Conservation (phyloP, 768 basidiomycete genomes). For the Amanita polypyramis region DNA sequence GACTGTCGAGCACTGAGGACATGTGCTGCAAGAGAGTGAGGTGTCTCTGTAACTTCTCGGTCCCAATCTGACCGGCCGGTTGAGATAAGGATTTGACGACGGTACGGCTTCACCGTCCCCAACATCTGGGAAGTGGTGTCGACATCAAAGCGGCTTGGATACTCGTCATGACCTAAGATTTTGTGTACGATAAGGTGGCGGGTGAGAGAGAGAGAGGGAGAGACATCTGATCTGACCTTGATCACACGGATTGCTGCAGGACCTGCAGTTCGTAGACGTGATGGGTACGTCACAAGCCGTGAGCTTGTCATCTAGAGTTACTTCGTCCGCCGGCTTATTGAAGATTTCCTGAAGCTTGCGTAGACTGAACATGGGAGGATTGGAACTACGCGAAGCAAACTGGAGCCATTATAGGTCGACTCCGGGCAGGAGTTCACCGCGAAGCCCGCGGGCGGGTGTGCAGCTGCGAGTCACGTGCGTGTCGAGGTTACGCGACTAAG, state of each 20-base stretch:
- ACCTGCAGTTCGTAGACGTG: slow-evolving; percentile 55
- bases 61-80: slow-evolving; percentile 90
- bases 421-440: too few relatives aligned
- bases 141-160: slow-evolving; percentile 59
- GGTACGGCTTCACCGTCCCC: slow-evolving; percentile 79
- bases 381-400: not conserved
- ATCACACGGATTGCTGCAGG: slow-evolving; percentile 72
- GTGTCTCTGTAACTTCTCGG: slow-evolving; percentile 62
- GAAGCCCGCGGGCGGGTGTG: too few relatives aligned
- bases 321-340: slow-evolving; percentile 27
- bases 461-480: too few relatives aligned
- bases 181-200: not conserved
- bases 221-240: slow-evolving; percentile 31
- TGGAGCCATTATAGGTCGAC: not conserved
- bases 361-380: slow-evolving; percentile 26
- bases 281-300: slow-evolving; percentile 52
- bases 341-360: slow-evolving; percentile 30
- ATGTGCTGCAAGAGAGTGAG: slow-evolving; percentile 60
- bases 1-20: slow-evolving; percentile 27
- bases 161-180: slow-evolving; percentile 57
- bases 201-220: slow-evolving; percentile 13
- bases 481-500: too few relatives aligned
- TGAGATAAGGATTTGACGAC: slow-evolving; percentile 82
- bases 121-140: slow-evolving; percentile 78
- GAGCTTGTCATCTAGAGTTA: slow-evolving; percentile 39